phyloP scores from a whole-genome alignment of 2,329 filamentous ascomycete genomes.

The Trichophaea hybrida region DNA sequence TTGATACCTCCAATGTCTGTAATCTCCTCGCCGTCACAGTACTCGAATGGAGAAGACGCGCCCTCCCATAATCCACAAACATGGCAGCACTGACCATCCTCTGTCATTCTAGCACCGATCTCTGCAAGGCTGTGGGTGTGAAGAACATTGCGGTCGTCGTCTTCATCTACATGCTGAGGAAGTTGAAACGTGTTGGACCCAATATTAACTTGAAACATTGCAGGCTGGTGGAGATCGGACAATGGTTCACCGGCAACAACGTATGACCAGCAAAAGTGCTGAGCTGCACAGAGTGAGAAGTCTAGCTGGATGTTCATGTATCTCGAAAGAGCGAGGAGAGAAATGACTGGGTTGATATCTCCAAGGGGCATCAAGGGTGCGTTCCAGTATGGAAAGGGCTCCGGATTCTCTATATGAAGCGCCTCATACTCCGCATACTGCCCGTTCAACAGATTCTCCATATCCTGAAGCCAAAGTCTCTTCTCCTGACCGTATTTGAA shows the following conservation, averaged over 20 bases:
- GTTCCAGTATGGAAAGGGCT: constrained; percentile 1
- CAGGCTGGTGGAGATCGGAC: background rate
- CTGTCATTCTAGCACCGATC: constrained; percentile 7
- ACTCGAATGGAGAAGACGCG: constrained; percentile 6
- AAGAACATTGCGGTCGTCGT: background rate
- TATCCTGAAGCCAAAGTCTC: background rate
- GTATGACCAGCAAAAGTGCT: constrained; percentile 14
- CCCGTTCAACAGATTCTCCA: background rate
- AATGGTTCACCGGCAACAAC: background rate
- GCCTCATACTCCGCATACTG: background rate
- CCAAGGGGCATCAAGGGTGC: constrained; percentile 10
- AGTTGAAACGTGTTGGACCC: background rate
- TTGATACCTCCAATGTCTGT: constrained; percentile 13
- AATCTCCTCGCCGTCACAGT: background rate
- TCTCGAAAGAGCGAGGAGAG: constrained; percentile 8
- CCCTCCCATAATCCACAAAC: constrained; percentile 22
- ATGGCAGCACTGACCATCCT: constrained; percentile 8
- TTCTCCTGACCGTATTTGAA: background rate
- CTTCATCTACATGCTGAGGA: background rate
- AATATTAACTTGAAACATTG: background rate
- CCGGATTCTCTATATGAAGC: background rate
- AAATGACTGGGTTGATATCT: constrained; percentile 17
- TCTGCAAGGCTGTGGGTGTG: constrained; percentile 17
- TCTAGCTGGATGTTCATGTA: constrained; percentile 10
- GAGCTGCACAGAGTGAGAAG: constrained; percentile 10